These are phyloP conservation scores for Colletotrichum magnum DNA, from an alignment of 2,329 filamentous ascomycete species.

Conservation along the genomic window DNA sequence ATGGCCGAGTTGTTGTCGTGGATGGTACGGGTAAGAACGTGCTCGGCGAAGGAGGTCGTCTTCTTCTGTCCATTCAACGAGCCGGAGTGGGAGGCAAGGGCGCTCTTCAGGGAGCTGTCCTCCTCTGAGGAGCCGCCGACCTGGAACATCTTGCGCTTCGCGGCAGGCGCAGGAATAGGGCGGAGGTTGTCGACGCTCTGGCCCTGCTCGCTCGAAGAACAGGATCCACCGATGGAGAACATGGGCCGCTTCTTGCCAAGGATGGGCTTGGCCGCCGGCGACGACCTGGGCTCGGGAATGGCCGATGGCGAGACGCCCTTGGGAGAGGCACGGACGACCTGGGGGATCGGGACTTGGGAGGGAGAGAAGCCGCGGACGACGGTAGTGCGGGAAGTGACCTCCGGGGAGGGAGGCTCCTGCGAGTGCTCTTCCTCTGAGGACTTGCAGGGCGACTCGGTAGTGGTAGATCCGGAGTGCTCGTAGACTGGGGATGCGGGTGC, in stretches of 20 bases:
- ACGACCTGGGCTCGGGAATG: constrained; percentile 73
- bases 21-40: constrained; percentile 78
- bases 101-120: constrained; percentile 78
- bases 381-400: constrained; percentile 70
- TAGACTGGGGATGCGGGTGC: constrained; percentile 48
- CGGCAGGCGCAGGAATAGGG: constrained; percentile 48
- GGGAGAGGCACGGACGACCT: constrained; percentile 63
- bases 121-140: constrained; percentile 79
- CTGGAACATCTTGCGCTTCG: constrained; percentile 62
- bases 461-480: constrained; percentile 60
- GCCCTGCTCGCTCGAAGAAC: constrained; percentile 76
- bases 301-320: constrained; percentile 66
- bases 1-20: constrained; percentile 67
- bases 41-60: constrained; percentile 84
- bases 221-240: constrained; percentile 84
- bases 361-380: constrained; percentile 91
- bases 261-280: constrained; percentile 75
- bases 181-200: constrained; percentile 63
- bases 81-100: constrained; percentile 60
- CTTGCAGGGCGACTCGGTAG: constrained; percentile 67
- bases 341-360: constrained; percentile 71
- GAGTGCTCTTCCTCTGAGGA: constrained; percentile 71
- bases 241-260: constrained; percentile 74
- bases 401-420: constrained; percentile 52
- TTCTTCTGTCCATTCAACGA: constrained; percentile 73